Base-by-base conservation (phyloP, 2,329 filamentous ascomycete species). In the Blastomyces silverae region DNA sequence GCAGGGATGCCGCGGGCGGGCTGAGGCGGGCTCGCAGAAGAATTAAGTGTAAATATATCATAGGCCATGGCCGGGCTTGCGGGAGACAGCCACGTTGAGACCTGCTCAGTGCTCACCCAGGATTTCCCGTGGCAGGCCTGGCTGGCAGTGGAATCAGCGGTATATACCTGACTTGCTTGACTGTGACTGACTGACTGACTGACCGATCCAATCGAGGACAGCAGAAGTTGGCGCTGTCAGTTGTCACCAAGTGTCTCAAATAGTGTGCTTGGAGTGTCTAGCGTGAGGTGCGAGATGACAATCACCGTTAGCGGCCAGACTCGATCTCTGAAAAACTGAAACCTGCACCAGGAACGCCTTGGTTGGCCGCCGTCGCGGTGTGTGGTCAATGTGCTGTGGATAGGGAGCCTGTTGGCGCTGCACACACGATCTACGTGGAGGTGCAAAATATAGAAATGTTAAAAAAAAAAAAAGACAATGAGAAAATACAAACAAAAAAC, bases 61-160 rank as follows among this genome's bases (percentile, higher is more conserved):
- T 61, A 61, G 58, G 42, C 25, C 31, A 61, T 48, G 37, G 34
- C 25, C n/a, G 62, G 34, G 52, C 37, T 55, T 63, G 52, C 61
- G 28, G 62, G 52, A 63, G 39, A 44, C 37, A 57, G 62, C 62
- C 62, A 63, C 62, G 62, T 63, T 63, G 52, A 63, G 62, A 57
- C 22, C 53, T 25, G 22, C 17, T 37, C 31, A 34, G 39, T 25
- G 22, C 17, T 37, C 31, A 34, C 37, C 39, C 62, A 31, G 42
- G 52, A 6, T 34, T 46, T 37, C 28, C 22, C 42, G 22, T 28
- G n/a, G 5, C n/a, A 22, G 57, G 58, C 58, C n/a, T 11, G 17
- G 58, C 58, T 10, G 25, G 46, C 44, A 34, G 44, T 7, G 31
- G 3, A 34, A n/a, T n/a, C n/a, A 34, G 31, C 31, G 31, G 31